Evolutionary conservation across 2,329 filamentous ascomycete genomes (phyloP).

Genomic region (Neofusicoccum sp.): DNA sequence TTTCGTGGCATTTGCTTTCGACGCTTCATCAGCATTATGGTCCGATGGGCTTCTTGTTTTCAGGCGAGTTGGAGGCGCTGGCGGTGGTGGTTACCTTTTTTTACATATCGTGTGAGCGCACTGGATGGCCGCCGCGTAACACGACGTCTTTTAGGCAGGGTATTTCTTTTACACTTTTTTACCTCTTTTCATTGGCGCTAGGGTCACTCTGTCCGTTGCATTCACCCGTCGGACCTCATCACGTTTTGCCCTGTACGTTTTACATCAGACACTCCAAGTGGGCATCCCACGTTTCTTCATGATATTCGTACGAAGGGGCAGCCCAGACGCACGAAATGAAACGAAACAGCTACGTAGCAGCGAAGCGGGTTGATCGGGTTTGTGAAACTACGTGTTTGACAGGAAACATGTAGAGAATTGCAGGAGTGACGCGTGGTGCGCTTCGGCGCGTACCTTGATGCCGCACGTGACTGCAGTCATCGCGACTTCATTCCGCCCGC

Average conservation of each 20-base stretch:
- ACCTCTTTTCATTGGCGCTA: neutral
- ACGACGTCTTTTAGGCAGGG: neutral
- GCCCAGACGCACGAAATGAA: too few relatives aligned
- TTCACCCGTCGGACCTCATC: neutral
- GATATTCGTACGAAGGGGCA: neutral
- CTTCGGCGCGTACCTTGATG: too few relatives aligned
- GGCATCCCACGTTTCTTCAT: neutral
- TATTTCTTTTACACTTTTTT: neutral
- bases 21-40: neutral
- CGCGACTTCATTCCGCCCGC: neutral
- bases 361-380: too few relatives aligned
- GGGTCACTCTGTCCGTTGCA: neutral
- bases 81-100: neutral
- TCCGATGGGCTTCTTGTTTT: neutral
- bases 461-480: too few relatives aligned
- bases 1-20: neutral
- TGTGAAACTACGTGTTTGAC: too few relatives aligned
- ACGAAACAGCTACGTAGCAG: too few relatives aligned
- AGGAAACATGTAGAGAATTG: too few relatives aligned
- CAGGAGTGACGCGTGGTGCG: too few relatives aligned
- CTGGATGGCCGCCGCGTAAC: conserved; percentile 1
- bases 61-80: neutral
- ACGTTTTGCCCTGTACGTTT: neutral
- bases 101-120: neutral
- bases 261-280: conserved; percentile 8